phyloP scores from a whole-genome alignment of 805 yeast species.

The Candida sanyiensis region DNA sequence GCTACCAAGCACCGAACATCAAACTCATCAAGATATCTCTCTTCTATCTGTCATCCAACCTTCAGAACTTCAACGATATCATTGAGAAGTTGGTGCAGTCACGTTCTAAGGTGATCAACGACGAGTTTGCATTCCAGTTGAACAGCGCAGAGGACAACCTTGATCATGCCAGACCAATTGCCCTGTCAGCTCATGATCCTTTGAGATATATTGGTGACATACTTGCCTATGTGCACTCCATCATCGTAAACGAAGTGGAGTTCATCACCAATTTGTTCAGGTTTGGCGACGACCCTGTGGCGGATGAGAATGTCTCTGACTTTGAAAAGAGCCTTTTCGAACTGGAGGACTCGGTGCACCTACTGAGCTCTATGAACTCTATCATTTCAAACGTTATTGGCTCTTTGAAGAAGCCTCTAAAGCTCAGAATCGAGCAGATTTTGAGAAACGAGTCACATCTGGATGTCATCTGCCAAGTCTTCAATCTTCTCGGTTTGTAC shows the following conservation, averaged over 20 bases:
- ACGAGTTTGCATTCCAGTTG: constrained; percentile 61
- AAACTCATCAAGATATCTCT: constrained; percentile 30
- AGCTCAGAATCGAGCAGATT: constrained; percentile 60
- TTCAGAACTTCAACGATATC: constrained; percentile 51
- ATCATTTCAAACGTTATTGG: constrained; percentile 47
- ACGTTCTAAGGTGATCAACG: constrained; percentile 57
- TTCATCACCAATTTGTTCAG: constrained; percentile 58
- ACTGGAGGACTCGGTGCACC: constrained; percentile 15
- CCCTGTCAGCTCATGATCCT: constrained; percentile 72
- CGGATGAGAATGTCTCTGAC: constrained; percentile 22
- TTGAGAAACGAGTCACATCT: constrained; percentile 60
- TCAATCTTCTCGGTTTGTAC: constrained; percentile 63
- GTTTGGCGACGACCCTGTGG: constrained; percentile 23
- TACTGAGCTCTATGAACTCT: constrained; percentile 19
- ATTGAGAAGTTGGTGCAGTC: constrained; percentile 58
- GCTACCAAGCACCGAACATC: constrained; percentile 8
- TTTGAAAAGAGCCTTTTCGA: constrained; percentile 27
- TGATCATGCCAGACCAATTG: constrained; percentile 41
- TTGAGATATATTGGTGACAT: constrained; percentile 79
- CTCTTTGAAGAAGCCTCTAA: constrained; percentile 53
- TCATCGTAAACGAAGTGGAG: constrained; percentile 84
- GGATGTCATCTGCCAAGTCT: constrained; percentile 49
- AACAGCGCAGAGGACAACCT: constrained; percentile 23
- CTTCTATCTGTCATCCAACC: constrained; percentile 33
- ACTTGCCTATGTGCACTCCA: constrained; percentile 79